Base-by-base conservation (phyloP, 345 rosid species). In the Durio zibethinus region DNA sequence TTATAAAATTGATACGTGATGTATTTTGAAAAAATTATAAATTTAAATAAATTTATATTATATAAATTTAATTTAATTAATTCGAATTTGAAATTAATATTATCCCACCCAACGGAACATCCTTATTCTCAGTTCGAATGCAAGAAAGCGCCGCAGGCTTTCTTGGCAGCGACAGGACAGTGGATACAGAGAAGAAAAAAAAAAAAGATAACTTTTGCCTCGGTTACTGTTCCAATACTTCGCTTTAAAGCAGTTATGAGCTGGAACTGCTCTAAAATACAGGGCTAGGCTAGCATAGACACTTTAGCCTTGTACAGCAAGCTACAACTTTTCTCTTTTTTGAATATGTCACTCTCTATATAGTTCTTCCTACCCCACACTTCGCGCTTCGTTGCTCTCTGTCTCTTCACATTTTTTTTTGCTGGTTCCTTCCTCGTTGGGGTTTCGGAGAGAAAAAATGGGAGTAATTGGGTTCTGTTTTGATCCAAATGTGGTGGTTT, bases 401-500 rank as follows among this genome's bases (percentile, higher is more conserved):
- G 36, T 18, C 25, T 52, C 50, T 14, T 38, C 9, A 9, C 11
- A 10, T 38, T 42, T 43, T 38, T 42, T 43, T 36, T 48, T n/a
- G 2, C 7, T 21, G 5, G 11, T 29, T 23, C 10, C 5, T 52
- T 43, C 10, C 5, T 52, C 33, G 36, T 16, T 25, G n/a, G 33
- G 69, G 23, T 23, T 65, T 50, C 4, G 59, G 25, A 45, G 67
- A 27, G 27, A 42, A 10, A 10, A 43, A 43, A 25, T 83, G 83
- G 82, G 84, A 21, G 77, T 73, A 1, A 29, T 77, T 23, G 80
- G 80, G 40, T 74, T 82, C 35, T 73, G 85, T 35, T 84, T 80
- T 61, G 86, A 80, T 75, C 83, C 84, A 10, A 82, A 72, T 59
- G 78, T 48, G 83, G 75, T 72, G 68, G 78, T 79, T 52, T 5